Evolutionary conservation across 2,329 filamentous ascomycete genomes (phyloP), one percentile per base, ranked within the genome.

Genomic region (Fusarium staphyleae): DNA sequence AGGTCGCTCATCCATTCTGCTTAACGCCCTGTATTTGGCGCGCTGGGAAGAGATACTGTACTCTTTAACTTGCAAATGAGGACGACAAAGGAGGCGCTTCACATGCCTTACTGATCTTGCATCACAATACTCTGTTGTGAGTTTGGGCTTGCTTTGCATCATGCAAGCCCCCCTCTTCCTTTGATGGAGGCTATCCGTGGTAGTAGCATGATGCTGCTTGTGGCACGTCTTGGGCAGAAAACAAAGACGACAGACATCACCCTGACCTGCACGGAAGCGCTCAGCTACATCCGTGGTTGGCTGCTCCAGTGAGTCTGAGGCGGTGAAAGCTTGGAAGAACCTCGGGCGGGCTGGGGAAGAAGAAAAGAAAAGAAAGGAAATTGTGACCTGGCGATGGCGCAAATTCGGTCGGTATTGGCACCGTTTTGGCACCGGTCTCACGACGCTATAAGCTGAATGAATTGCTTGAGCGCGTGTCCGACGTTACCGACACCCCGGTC

Each of bases 401-500:
- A 15, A 58, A 45, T 36, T 28, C n/a, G 24, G 24, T 54, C 48
- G 55, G 48, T 15, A 46, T 43, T 29, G 57, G 41, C 46, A 60
- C 45, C 39, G 49, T 43, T 51, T 52, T 44, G 39, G 24, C 30
- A 40, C 28, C 24, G 46, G 33, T 37, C 43, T 42, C 35, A 57
- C 40, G 30, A 28, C 13, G 18, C 39, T 45, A 36, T 7, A 8
- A 29, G 13, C 40, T 14, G 24, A 39, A 35, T 24, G 39, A n/a
- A 28, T 14, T 18, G 13, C 13, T 29, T 40, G 35, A 10, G 22
- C 28, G 30, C 37, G 26, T 37, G 28, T 48, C 57, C 56, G 52
- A 60, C 35, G 28, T 53, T 60, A 46, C 57, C 56, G 56, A 60
- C 37, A 29, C 35, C 39, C 56, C 47, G 56, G 56, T 48, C 53